These are phyloP conservation scores for Schizochytrium sp. DNA, from an alignment of 108 stramenopile species.

Conservation along the genomic window DNA sequence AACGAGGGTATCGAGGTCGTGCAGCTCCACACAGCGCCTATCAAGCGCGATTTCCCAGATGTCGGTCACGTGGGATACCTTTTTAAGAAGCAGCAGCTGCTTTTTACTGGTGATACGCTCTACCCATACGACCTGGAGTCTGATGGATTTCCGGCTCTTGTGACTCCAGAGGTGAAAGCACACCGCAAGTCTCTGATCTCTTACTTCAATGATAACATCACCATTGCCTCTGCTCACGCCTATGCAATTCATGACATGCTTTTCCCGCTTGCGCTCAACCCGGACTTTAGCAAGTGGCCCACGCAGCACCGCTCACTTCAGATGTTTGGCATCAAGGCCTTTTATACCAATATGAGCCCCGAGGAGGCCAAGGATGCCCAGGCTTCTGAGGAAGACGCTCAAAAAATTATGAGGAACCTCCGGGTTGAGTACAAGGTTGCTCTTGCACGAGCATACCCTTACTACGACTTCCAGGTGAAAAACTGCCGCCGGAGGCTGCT, in stretches of 20 bases:
- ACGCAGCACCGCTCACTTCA: too few species aligned
- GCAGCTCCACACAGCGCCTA: neutral
- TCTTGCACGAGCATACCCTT: too few species aligned
- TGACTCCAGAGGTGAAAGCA: neutral
- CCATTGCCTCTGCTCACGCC: neutral
- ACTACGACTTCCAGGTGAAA: too few species aligned
- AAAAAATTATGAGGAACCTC: too few species aligned
- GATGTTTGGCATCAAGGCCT: too few species aligned
- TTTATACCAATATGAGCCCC: too few species aligned
- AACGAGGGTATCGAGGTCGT: neutral
- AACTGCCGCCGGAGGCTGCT: too few species aligned
- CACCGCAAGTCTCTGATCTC: neutral
- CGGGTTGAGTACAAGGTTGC: too few species aligned
- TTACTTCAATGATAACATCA: neutral
- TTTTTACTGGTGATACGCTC: conserved; percentile 2
- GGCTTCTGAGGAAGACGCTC: too few species aligned
- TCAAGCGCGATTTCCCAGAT: neutral
- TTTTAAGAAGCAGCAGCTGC: neutral
- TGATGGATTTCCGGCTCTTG: neutral
- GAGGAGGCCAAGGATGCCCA: too few species aligned
- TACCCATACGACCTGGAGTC: conserved; percentile 22
- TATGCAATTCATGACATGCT: neutral
- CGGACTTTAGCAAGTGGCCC: neutral
- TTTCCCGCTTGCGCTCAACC: neutral
- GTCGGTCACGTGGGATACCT: conserved; percentile 10